Base-by-base conservation (phyloP, 148 eudicot genomes). In the Amaranthus palmeri region DNA sequence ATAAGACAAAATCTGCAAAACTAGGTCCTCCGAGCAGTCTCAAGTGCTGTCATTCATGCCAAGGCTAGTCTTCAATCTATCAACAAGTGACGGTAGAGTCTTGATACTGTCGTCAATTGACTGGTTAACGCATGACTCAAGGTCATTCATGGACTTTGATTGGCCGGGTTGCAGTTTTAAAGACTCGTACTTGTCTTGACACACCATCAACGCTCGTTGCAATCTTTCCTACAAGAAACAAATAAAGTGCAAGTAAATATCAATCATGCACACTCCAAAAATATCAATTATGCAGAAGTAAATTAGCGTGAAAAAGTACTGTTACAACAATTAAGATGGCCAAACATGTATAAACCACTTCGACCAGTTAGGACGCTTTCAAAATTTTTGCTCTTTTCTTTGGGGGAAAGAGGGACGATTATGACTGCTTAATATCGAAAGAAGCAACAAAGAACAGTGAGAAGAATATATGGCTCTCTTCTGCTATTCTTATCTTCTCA, bases 131-230 rank as follows among this genome's bases (percentile, higher is more conserved):
- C 98, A 93, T 4, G 93, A 80, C 66, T 89, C 97, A 69, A 93
- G 69, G 72, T 85, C 89, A 59, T 74, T 73, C 76, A 78, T 84
- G 60, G 93, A 77, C 68, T 78, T 79, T 8, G 80, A 80, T 72
- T 77, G 77, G 65, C 82, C 82, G 9, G 75, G 69, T 64, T 88
- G 90, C 68, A 86, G 85, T 81, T 91, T 95, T 55, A 89, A 82
- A 5, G 96, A 50, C 85, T 91, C 93, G 67, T 75, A 93, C 76
- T 79, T 93, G 82, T 93, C 98, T 70, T 89, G 97, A 84, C 98
- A 93, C 53, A 89, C 98, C 78, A 80, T 81, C 64, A 91, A 74
- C 41, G 97, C 82, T 77, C 96, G 64, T 81, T 78, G 81, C 69
- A 78, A 67, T 66, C 68, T 68, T 56, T 78, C 81, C 81, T 78